Percentiles rank a stretch among this genome's conserved stretches.
Conservation (phyloP, 345 rosid genomes). For the Eucalyptus coolabah region DNA sequence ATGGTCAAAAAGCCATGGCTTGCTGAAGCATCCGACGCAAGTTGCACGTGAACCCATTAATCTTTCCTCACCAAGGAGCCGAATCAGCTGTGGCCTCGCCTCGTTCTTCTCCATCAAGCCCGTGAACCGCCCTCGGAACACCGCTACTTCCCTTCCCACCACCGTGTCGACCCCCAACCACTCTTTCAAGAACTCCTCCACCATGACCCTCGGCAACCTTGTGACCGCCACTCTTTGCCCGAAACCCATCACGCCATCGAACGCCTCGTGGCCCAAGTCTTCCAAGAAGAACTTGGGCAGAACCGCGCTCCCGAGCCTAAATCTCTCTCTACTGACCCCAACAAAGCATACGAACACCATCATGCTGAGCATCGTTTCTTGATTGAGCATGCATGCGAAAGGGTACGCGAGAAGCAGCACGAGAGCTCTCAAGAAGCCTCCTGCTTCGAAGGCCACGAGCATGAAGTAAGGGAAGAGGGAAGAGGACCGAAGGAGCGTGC, state of each 20-base stretch:
- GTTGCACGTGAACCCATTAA: neutral
- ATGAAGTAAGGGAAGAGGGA: slow-evolving; percentile 27
- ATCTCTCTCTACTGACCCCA: slow-evolving; percentile 9
- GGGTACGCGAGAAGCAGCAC: slow-evolving; percentile 13
- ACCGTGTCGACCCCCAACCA: slow-evolving; percentile 45
- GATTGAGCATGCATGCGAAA: neutral
- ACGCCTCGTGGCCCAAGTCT: slow-evolving; percentile 12
- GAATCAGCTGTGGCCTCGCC: slow-evolving; percentile 38
- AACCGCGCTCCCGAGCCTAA: slow-evolving; percentile 11
- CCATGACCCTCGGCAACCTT: slow-evolving; percentile 75
- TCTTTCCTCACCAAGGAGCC: neutral
- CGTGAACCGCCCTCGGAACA: slow-evolving; percentile 28
- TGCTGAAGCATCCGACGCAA: slow-evolving; percentile 35
- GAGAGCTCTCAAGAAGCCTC: slow-evolving; percentile 17
- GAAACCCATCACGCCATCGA: neutral
- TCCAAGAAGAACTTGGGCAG: slow-evolving; percentile 17
- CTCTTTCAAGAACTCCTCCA: slow-evolving; percentile 58
- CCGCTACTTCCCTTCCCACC: slow-evolving; percentile 59
- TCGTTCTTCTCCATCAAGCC: slow-evolving; percentile 54
- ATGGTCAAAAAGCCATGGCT: slow-evolving; percentile 18
- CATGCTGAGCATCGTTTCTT: slow-evolving; percentile 1
- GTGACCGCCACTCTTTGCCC: slow-evolving; percentile 12
- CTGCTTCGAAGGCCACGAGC: slow-evolving; percentile 34
- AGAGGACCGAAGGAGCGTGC: slow-evolving; percentile 8
- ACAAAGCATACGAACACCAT: slow-evolving; percentile 16